These are phyloP conservation scores for Ophiocordyceps sinensis DNA, from an alignment of 2,329 filamentous ascomycete genomes.

Conservation along the genomic window DNA sequence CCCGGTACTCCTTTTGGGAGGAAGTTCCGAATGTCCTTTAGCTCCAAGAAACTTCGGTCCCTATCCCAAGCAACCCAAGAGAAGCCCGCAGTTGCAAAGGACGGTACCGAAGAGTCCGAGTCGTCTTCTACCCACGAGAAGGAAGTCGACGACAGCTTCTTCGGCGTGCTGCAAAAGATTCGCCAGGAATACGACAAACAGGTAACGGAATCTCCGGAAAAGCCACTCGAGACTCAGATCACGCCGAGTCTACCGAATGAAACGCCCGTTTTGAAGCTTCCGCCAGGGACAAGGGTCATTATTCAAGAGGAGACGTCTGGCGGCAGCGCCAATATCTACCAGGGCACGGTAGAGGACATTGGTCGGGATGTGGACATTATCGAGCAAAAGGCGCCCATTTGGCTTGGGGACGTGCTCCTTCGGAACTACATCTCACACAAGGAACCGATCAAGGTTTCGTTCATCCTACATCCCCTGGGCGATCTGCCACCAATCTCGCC, in stretches of 20 bases:
- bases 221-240: conserved; percentile 45
- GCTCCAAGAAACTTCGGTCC: conserved; percentile 71
- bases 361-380: conserved; percentile 68
- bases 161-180: conserved; percentile 58
- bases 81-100: conserved; percentile 60
- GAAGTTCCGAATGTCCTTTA: conserved; percentile 74
- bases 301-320: conserved; percentile 55
- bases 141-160: conserved; percentile 61
- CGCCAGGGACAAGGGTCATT: conserved; percentile 50
- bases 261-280: conserved; percentile 62
- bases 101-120: conserved; percentile 58
- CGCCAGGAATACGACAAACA: conserved; percentile 59
- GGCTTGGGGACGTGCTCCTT: conserved; percentile 80
- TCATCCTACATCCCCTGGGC: conserved; percentile 71
- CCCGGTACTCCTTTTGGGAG: conserved; percentile 59
- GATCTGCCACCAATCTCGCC: conserved; percentile 59
- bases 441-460: conserved; percentile 93
- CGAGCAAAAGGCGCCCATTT: conserved; percentile 76
- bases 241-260: conserved; percentile 57
- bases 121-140: conserved; percentile 53
- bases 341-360: conserved; percentile 70
- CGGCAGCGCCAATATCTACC: conserved; percentile 71
- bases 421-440: conserved; percentile 71
- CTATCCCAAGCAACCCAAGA: conserved; percentile 43
- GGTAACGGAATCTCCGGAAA: conserved; percentile 37